Conservation (phyloP, 306 rosid genomes). For the Ormosia emarginata region DNA sequence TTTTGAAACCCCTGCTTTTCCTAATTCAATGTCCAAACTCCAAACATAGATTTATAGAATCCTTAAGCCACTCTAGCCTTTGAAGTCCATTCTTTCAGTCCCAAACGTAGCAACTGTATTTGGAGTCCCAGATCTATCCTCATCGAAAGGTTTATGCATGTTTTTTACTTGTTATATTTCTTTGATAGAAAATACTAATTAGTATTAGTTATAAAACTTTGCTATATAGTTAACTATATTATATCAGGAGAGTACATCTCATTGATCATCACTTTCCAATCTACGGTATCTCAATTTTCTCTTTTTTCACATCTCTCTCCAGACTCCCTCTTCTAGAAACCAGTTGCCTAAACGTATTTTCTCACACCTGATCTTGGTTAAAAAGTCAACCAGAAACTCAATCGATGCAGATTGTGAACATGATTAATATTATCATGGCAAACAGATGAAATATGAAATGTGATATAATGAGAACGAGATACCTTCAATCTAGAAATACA, state of each 20-base stretch:
- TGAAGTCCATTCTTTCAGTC: background rate
- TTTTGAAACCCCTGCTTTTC: background rate
- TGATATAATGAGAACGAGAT: background rate
- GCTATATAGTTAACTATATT: background rate
- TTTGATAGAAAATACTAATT: background rate
- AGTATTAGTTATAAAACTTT: background rate
- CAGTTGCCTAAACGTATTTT: background rate
- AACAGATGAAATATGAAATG: background rate
- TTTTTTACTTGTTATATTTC: background rate
- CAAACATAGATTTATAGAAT: background rate
- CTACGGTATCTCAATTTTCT: background rate
- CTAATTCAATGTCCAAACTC: background rate
- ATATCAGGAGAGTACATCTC: background rate
- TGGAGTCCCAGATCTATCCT: background rate
- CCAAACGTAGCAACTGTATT: background rate
- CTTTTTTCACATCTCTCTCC: background rate
- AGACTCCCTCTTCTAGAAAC: background rate
- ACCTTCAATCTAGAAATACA: slow-evolving; percentile 67
- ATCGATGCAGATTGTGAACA: background rate
- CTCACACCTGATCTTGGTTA: background rate
- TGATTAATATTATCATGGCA: slow-evolving; percentile 3
- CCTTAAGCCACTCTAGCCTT: background rate
- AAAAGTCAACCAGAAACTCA: background rate
- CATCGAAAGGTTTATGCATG: background rate
- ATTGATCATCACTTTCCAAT: background rate